Evolutionary conservation across 1,139 yeast genomes (phyloP).

Genomic region (Scheffersomyces segobiensis): DNA sequence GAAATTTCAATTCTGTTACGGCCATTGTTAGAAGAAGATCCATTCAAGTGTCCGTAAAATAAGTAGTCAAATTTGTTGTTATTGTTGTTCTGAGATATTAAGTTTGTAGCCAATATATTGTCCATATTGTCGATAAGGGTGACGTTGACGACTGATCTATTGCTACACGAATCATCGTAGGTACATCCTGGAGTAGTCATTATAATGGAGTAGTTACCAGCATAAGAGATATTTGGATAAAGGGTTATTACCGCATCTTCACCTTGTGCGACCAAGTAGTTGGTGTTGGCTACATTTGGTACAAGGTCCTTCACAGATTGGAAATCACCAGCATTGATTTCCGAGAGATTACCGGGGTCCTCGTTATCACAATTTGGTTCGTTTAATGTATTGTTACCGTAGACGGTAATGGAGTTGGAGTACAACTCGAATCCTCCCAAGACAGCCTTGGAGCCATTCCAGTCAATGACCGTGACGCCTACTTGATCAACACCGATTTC

Average conservation of each 20-base stretch:
- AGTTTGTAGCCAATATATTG: constrained; percentile 38
- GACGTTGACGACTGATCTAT: constrained; percentile 78
- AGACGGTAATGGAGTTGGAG: constrained; percentile 59
- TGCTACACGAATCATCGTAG: constrained; percentile 63
- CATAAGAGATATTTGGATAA: constrained; percentile 67
- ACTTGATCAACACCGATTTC: constrained; percentile 60
- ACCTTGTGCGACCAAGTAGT: constrained; percentile 33
- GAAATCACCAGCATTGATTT: constrained; percentile 33
- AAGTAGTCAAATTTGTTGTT: constrained; percentile 78
- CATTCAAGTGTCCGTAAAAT: constrained; percentile 67
- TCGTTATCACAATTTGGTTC: constrained; percentile 56
- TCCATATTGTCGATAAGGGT: constrained; percentile 56
- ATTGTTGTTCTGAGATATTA: constrained; percentile 77
- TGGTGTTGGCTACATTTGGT: constrained; percentile 19
- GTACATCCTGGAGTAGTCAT: constrained; percentile 88
- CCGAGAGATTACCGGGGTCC: constrained; percentile 30
- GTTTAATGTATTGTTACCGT: constrained; percentile 76
- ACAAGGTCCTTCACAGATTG: constrained; percentile 25
- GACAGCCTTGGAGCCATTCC: constrained; percentile 70
- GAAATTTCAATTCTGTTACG: constrained; percentile 54
- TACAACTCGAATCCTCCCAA: constrained; percentile 73
- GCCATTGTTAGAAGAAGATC: constrained; percentile 38
- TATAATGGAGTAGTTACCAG: constrained; percentile 74
- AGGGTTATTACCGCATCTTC: constrained; percentile 53
- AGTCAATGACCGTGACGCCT: constrained; percentile 65